Evolutionary conservation across 1,284 basidiomycete genomes (phyloP).

Genomic region (Volvariella surrecta): DNA sequence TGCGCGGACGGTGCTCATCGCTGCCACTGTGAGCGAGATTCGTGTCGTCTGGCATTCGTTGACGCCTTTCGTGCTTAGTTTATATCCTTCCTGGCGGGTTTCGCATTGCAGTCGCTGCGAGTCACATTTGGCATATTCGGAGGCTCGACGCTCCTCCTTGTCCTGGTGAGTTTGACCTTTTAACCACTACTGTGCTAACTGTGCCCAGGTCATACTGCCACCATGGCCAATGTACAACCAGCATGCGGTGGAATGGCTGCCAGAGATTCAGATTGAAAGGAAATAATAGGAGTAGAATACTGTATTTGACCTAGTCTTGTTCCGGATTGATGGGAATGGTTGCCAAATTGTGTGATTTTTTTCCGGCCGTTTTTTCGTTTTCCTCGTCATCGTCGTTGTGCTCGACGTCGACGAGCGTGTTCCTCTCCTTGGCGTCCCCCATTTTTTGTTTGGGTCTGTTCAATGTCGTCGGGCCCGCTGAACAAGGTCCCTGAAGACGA

Average conservation of each 20-base stretch:
- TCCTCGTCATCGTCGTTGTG: no score
- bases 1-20: constrained; percentile 33
- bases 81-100: constrained; percentile 56
- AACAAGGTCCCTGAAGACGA: constrained; percentile 36
- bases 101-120: constrained; percentile 50
- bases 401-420: no score
- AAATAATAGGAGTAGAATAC: constrained; percentile 8
- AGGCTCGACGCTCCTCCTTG: constrained; percentile 33
- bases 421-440: no score
- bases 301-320: no score
- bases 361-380: no score
- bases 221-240: constrained; percentile 62
- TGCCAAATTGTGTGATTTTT: no score
- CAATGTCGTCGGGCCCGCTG: constrained; percentile 19
- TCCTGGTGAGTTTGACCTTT: constrained; percentile 36
- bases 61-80: constrained; percentile 28
- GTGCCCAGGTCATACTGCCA: constrained; percentile 47
- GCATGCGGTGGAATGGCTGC: constrained; percentile 59
- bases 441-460: no score
- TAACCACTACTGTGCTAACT: constrained; percentile 2
- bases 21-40: constrained; percentile 29
- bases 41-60: not conserved
- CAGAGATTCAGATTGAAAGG: constrained; percentile 21
- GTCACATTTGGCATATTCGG: constrained; percentile 50
- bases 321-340: no score